These are phyloP conservation scores for Colletotrichum abscissum DNA, from an alignment of 2,329 filamentous ascomycete species.

Conservation along the genomic window DNA sequence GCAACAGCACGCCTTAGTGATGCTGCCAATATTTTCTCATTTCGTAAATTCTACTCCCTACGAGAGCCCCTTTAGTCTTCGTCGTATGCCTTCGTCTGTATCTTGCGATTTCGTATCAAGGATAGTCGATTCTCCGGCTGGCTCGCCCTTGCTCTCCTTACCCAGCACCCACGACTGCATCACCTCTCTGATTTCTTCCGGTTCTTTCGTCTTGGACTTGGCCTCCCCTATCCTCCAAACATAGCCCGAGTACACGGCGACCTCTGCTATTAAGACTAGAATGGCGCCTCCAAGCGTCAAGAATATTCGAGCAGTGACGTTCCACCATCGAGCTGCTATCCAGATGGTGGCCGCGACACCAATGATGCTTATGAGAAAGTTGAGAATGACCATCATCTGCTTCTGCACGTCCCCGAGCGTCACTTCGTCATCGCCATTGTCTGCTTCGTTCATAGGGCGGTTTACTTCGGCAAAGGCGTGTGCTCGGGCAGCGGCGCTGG, in stretches of 20 bases:
- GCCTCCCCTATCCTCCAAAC: slow-evolving; percentile 77
- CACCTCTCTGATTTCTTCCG: slow-evolving; percentile 75
- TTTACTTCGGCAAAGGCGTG: slow-evolving; percentile 68
- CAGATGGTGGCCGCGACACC: slow-evolving; percentile 82
- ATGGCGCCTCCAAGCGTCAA: slow-evolving; percentile 77
- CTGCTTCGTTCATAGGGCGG: slow-evolving; percentile 55
- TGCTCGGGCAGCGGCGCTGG: slow-evolving; percentile 58
- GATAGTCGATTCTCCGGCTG: slow-evolving; percentile 2
- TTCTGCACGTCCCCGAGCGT: slow-evolving; percentile 80
- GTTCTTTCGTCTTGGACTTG: slow-evolving; percentile 69
- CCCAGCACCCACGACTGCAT: slow-evolving; percentile 78
- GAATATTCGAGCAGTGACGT: slow-evolving; percentile 74
- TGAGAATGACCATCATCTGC: slow-evolving; percentile 87
- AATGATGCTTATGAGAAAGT: slow-evolving; percentile 87
- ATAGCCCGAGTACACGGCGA: slow-evolving; percentile 81
- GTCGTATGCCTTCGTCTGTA: slow-evolving; percentile 27
- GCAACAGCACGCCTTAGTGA: too few relatives aligned
- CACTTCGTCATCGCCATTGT: slow-evolving; percentile 70
- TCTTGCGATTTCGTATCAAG: slow-evolving; percentile 20
- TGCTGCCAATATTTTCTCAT: neutral
- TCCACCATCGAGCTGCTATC: slow-evolving; percentile 83
- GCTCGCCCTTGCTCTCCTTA: slow-evolving; percentile 45
- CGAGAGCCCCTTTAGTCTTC: slow-evolving; percentile 15
- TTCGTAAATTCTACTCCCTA: neutral
- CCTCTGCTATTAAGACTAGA: slow-evolving; percentile 79